Conservation (phyloP, 1,284 basidiomycete genomes). For the Ceratobasidium sp. region DNA sequence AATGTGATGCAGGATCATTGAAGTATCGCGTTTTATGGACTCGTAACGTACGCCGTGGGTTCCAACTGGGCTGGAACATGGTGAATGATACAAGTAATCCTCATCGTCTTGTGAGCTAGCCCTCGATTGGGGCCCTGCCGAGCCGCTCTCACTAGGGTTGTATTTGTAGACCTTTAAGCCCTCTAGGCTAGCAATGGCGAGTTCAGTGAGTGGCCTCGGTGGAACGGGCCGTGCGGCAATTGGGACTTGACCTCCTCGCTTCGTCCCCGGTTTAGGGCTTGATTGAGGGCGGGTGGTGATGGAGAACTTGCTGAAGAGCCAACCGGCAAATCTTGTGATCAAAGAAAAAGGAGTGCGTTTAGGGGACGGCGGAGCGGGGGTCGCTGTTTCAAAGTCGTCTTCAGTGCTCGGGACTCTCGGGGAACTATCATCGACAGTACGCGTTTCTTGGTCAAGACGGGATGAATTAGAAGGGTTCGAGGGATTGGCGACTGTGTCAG, state of each 20-base stretch:
- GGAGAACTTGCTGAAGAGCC: not conserved
- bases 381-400: not conserved
- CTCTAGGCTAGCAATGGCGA: not conserved
- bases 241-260: too few relatives aligned
- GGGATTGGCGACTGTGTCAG: not conserved
- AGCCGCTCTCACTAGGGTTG: not conserved
- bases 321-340: not conserved
- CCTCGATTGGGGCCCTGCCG: not conserved
- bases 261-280: too few relatives aligned
- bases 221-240: too few relatives aligned
- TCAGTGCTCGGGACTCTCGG: too few relatives aligned
- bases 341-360: not conserved
- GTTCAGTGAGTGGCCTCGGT: not conserved
- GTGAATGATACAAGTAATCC: not conserved
- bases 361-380: not conserved
- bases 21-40: not conserved
- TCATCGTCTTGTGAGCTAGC: too few relatives aligned
- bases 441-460: not conserved
- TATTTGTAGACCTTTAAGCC: not conserved
- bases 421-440: too few relatives aligned
- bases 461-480: not conserved
- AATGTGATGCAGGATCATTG: not conserved
- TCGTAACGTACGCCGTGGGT: not conserved
- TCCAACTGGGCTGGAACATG: not conserved
- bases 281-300: too few relatives aligned